Evolutionary conservation across 257 asterid genomes (phyloP).

Genomic region (Lycium ferocissimum): DNA sequence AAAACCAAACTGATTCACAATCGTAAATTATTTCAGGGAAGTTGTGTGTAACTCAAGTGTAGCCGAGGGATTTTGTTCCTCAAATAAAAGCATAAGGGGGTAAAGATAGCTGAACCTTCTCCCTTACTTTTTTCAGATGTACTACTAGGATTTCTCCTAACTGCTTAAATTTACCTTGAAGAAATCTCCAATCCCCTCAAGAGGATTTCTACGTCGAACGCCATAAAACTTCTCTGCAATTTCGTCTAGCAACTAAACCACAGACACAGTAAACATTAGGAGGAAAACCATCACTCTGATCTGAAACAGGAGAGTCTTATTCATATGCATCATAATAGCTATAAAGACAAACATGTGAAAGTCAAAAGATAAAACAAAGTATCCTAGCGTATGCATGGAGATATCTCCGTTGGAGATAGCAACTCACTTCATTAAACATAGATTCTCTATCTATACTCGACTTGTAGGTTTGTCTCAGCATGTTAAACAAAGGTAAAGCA

Average conservation of each 20-base stretch:
- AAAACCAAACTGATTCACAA: neutral
- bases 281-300: neutral
- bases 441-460: slow-evolving; percentile 77
- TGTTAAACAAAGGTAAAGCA: slow-evolving; percentile 86
- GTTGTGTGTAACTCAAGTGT: neutral
- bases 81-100: neutral
- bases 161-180: slow-evolving; percentile 29
- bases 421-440: slow-evolving; percentile 66
- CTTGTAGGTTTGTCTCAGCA: slow-evolving; percentile 78
- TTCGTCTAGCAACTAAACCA: slow-evolving; percentile 80
- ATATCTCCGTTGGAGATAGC: neutral
- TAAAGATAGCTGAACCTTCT: neutral
- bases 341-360: neutral
- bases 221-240: slow-evolving; percentile 87
- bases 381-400: neutral
- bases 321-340: neutral
- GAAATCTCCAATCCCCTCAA: slow-evolving; percentile 95
- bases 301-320: neutral
- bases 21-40: neutral
- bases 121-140: neutral
- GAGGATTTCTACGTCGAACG: slow-evolving; percentile 68
- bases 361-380: neutral
- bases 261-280: slow-evolving; percentile 20
- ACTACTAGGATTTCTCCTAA: neutral
- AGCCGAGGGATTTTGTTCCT: neutral